A percentile compares a stretch with the other conserved stretches of the same genome.
Conservation (phyloP, 768 basidiomycete genomes). For the Rhodotorula diobovata region DNA sequence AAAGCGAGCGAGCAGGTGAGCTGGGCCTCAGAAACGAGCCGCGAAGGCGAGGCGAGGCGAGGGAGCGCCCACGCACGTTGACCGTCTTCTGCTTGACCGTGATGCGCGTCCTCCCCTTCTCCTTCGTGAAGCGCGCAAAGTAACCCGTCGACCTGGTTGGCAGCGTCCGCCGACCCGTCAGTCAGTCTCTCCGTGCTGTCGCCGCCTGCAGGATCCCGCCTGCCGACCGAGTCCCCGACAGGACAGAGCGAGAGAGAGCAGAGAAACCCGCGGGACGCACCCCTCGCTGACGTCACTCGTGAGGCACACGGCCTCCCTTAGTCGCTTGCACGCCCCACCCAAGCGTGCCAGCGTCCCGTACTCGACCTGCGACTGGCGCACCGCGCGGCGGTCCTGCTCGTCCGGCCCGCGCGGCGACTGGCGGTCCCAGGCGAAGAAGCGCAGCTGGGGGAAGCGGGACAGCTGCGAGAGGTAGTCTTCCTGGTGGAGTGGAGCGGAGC, state of each 20-base stretch:
- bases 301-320: conserved; percentile 30
- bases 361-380: conserved; percentile 10
- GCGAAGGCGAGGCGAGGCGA: background rate
- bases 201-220: too few relatives aligned
- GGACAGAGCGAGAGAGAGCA: background rate
- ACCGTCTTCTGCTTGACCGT: conserved; percentile 15
- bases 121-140: conserved; percentile 5
- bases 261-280: conserved; percentile 6
- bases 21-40: background rate
- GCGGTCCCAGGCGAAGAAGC: conserved; percentile 34
- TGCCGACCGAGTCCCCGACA: too few relatives aligned
- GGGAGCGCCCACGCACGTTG: background rate
- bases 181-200: too few relatives aligned
- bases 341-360: conserved; percentile 10
- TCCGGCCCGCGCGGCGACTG: background rate
- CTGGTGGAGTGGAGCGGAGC: background rate
- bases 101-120: conserved; percentile 11
- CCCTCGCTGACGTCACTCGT: conserved; percentile 24
- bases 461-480: conserved; percentile 26
- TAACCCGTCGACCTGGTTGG: conserved; percentile 17
- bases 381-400: background rate
- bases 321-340: background rate
- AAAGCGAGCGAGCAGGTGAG: background rate
- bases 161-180: background rate
- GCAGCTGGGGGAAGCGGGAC: background rate